A percentile compares a stretch with the other conserved stretches of the same genome.
Conservation (phyloP, 2,329 filamentous ascomycete genomes). For the Ophiocordyceps australis region DNA sequence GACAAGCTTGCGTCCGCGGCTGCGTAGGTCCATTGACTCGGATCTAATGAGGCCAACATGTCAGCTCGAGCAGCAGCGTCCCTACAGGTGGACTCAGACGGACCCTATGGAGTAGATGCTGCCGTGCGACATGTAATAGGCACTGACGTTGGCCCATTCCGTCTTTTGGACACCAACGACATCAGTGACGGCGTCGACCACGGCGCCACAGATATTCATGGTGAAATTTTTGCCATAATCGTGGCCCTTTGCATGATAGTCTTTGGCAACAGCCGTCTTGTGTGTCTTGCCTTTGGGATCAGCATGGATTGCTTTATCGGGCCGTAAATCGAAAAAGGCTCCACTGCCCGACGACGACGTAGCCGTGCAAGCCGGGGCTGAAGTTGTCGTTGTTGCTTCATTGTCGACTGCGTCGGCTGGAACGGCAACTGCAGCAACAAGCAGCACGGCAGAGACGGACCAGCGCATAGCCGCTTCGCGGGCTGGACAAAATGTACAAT, state of each 20-base stretch:
- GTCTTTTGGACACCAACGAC: slow-evolving; percentile 45
- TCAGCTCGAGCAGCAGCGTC: not conserved
- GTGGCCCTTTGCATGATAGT: slow-evolving; percentile 50
- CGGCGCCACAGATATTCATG: slow-evolving; percentile 61
- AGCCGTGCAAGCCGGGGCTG: slow-evolving; percentile 32
- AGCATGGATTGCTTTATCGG: slow-evolving; percentile 27
- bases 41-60: slow-evolving; percentile 7
- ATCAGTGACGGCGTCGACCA: slow-evolving; percentile 46
- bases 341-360: slow-evolving; percentile 34
- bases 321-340: slow-evolving; percentile 39
- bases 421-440: slow-evolving; percentile 14
- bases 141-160: slow-evolving; percentile 57
- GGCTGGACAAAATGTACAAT: too few species aligned
- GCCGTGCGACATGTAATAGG: slow-evolving; percentile 50
- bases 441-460: slow-evolving; percentile 16
- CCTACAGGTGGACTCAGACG: too few species aligned
- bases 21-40: slow-evolving; percentile 32
- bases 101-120: slow-evolving; percentile 61
- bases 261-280: slow-evolving; percentile 22
- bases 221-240: slow-evolving; percentile 73
- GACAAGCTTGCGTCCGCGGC: slow-evolving; percentile 55
- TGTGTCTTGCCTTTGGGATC: slow-evolving; percentile 25
- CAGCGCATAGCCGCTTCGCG: too few species aligned
- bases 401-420: slow-evolving; percentile 20
- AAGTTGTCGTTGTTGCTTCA: slow-evolving; percentile 3